Conservation (phyloP, 805 yeast species). For the Barnettozyma salicaria region DNA sequence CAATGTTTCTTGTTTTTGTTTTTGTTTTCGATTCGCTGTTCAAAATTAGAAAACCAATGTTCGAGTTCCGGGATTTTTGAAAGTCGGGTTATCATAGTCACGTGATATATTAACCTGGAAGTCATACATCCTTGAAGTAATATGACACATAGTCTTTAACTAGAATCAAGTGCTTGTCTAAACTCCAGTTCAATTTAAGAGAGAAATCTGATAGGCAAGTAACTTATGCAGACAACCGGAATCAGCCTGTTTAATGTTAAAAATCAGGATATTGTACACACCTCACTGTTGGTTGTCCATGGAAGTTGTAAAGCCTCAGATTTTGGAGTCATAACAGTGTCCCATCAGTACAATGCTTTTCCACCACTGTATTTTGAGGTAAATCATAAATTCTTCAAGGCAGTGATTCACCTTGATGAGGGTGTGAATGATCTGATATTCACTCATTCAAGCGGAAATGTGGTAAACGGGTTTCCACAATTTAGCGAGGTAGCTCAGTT, state of each 20-base stretch:
- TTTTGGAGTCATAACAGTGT: conserved; percentile 37
- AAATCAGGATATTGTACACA: conserved; percentile 33
- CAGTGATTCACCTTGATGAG: conserved; percentile 60
- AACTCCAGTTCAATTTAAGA: too few species aligned
- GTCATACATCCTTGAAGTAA: too few species aligned
- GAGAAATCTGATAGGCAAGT: too few species aligned
- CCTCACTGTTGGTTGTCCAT: conserved; percentile 45
- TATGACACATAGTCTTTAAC: too few species aligned
- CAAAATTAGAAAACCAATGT: neutral
- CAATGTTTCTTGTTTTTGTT: conserved; percentile 1
- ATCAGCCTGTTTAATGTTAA: conserved; percentile 29
- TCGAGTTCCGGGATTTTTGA: neutral
- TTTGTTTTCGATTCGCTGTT: conserved; percentile 7
- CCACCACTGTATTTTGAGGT: conserved; percentile 73
- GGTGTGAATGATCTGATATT: conserved; percentile 59
- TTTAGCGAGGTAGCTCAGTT: conserved; percentile 4
- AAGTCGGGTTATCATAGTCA: too few species aligned
- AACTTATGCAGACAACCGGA: conserved; percentile 14
- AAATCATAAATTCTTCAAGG: conserved; percentile 66
- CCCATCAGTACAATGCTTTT: conserved; percentile 33
- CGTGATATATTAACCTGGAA: neutral
- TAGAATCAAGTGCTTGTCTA: too few species aligned
- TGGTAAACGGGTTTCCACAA: conserved; percentile 30
- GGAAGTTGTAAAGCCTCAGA: conserved; percentile 33
- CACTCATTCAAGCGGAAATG: conserved; percentile 37